Conservation (phyloP, 1,284 basidiomycete genomes). For the Heliocybe sulcata region DNA sequence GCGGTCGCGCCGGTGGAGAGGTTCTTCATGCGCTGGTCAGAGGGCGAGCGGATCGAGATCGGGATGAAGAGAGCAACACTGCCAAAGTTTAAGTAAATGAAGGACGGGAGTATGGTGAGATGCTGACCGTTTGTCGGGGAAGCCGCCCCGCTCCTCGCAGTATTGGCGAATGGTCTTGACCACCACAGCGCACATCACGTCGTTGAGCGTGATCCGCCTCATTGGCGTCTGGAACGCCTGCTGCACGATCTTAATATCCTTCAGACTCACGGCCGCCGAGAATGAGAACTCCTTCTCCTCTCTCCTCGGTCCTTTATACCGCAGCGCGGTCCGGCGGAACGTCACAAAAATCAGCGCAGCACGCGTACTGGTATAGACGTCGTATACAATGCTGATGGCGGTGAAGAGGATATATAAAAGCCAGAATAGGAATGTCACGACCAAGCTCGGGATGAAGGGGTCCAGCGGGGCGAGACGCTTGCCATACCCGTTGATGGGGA, state of each 20-base stretch:
- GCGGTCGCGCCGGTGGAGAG: slow-evolving; percentile 1
- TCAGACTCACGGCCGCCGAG: slow-evolving; percentile 18
- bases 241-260: slow-evolving; percentile 22
- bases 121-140: slow-evolving; percentile 8
- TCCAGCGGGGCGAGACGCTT: neutral
- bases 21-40: slow-evolving; percentile 4
- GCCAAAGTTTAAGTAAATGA: neutral
- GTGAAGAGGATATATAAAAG: slow-evolving; percentile 7
- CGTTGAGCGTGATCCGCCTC: slow-evolving; percentile 21
- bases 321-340: slow-evolving; percentile 16
- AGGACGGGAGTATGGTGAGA: neutral
- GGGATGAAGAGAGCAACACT: slow-evolving; percentile 5
- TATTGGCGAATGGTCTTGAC: slow-evolving; percentile 18
- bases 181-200: slow-evolving; percentile 23
- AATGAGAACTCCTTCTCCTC: slow-evolving; percentile 17
- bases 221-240: slow-evolving; percentile 18
- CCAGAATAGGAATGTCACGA: slow-evolving; percentile 19
- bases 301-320: slow-evolving; percentile 16
- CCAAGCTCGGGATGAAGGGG: slow-evolving; percentile 6
- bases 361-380: slow-evolving; percentile 16
- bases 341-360: slow-evolving; percentile 15
- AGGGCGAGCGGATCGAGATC: slow-evolving; percentile 4
- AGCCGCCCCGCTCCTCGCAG: slow-evolving; percentile 8
- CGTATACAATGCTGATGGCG: slow-evolving; percentile 16
- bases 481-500: neutral